Evolutionary conservation across 2,329 filamentous ascomycete species (phyloP).

Genomic region (Tolypocladium album): DNA sequence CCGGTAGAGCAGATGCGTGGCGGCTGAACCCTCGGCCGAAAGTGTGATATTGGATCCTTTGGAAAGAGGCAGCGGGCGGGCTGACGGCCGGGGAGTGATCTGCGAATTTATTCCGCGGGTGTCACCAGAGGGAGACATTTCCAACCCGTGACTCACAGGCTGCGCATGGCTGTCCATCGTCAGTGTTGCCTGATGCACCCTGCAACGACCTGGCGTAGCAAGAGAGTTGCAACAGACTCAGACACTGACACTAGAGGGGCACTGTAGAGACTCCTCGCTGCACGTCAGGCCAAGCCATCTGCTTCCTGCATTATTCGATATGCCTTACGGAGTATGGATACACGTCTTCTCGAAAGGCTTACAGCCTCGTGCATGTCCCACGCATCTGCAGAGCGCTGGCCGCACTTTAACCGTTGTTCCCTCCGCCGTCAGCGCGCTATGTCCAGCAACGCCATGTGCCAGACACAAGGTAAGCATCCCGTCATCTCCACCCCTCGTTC

Average conservation of each 20-base stretch:
- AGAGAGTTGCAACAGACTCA: not conserved
- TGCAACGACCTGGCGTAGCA: not conserved
- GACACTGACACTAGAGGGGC: not conserved
- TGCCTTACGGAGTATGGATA: no score
- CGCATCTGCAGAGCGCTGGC: not conserved
- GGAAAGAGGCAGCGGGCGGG: no score
- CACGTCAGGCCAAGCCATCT: not conserved
- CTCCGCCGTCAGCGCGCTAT: not conserved
- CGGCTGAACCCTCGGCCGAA: no score
- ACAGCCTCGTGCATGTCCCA: no score
- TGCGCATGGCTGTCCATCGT: not conserved
- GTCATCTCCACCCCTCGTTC: not conserved
- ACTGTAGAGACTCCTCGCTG: no score
- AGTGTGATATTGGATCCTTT: no score
- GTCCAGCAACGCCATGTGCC: not conserved
- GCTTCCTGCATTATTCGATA: not conserved
- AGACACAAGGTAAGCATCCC: not conserved
- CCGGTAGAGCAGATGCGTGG: no score
- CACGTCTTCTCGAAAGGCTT: not conserved
- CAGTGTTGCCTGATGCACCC: not conserved
- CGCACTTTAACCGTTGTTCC: not conserved
- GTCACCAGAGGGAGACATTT: not conserved
- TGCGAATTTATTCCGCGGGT: not conserved
- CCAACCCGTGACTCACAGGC: not conserved
- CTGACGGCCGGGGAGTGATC: no score